Base-by-base conservation (phyloP, 768 basidiomycete genomes). In the Chalciporus chontae region DNA sequence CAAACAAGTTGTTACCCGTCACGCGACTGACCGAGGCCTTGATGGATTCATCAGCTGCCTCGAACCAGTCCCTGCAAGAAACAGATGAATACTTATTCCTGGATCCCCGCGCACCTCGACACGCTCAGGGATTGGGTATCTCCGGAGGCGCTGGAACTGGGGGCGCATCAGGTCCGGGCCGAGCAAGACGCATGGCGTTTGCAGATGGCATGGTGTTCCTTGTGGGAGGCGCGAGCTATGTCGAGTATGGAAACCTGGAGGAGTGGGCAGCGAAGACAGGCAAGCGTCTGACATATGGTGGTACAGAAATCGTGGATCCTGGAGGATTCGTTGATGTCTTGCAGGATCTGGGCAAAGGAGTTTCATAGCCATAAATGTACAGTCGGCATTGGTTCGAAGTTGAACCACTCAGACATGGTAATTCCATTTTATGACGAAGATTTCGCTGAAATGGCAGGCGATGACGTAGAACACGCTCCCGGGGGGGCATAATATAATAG, bases 1-100 rank as follows among this genome's bases (percentile, higher is more conserved):
- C 91, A 3, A 91, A 93, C 65, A 95, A 99, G 69, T 80, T 96
- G 34, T 79, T 96, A 43, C 87, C 92, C 10, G 83, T 95, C 40
- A 97, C 96, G 0, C 85, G 96, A 10, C 76, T 99, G 27, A 85
- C 90, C 2, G 96, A 98, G 63, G 95, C 96, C 18, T 76, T 99
- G 24, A 98, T 98, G 94, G 96, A 99, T 65, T 94, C 96, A 0
- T 85, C 94, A 0, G 78, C 88, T 2, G 96, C 93, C 3, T 89
- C 91, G 23, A 94, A 94, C 51, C 90, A 94, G 65, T 97, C 96
- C 5, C 69, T 99, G 29, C 87, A 91, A 61, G 94, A 96, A 67
- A 97, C 95, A 2, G 95, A 99, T 64, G 95, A 99, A 26, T 99
- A 86, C 69, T 67, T 99, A 39, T 87, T 90, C 73, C 83, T 99